Evolutionary conservation across 345 rosid genomes (phyloP), one percentile per base, ranked within the genome.

Genomic region (Aethionema arabicum): DNA sequence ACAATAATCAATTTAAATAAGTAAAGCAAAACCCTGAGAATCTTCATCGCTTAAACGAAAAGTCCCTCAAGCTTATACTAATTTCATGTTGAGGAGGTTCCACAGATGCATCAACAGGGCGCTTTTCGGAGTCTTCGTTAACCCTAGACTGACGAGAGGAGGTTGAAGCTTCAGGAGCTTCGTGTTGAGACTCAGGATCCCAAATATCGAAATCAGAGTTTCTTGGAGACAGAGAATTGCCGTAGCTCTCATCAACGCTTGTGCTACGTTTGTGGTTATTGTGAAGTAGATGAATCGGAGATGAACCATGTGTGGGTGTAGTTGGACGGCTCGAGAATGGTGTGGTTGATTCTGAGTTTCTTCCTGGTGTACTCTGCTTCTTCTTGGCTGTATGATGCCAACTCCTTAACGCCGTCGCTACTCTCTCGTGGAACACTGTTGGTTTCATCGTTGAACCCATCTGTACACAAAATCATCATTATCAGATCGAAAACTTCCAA

Each of bases 361-460:
- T 81, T 80, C 79, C 77, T 37, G 78, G 85, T 74, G 76, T 90
- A 2, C 80, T 32, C 38, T 88, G 80, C 56, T 82, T 95, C 56
- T 82, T 95, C 79, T 73, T 87, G 3, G 95, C 96, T 3, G 80
- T 49, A 32, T 76, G 87, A 68, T 85, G 96, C 99, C 97, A 87
- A 32, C 61, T 82, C 74, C 55, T 83, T 7, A 90, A 77, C 0
- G 97, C 95, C 0, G 68, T 15, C 13, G 89, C 95, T 37, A 90
- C 87, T 67, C 58, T 70, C 29, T 87, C 95, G 40, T 87, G 81
- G 78, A 95, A 90, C 47, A 95, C 75, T 7, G 95, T 87, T 10
- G 95, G 85, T 66, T 83, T 95, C 96, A 95, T 86, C 52, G 74
- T 83, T 0, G 97, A 80, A 7, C 99, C 99, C 99, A 93, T 93